phyloP scores from a whole-genome alignment of 2,329 filamentous ascomycete genomes.

The Botrytis aclada region DNA sequence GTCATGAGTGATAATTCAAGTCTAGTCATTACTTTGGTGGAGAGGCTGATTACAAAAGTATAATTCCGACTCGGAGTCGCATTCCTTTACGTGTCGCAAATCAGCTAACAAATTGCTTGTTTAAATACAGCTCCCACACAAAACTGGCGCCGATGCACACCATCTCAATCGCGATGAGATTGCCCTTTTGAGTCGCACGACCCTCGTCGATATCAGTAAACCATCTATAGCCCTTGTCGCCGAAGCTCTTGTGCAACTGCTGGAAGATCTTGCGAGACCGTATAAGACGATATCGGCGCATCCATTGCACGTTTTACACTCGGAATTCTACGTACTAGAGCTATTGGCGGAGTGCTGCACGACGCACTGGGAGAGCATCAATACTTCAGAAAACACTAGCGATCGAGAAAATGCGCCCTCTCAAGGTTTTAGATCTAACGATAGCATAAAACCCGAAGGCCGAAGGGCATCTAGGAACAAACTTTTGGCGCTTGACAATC shows the following conservation, averaged over 20 bases:
- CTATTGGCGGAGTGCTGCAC: constrained; percentile 64
- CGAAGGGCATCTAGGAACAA: constrained; percentile 32
- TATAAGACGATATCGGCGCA: constrained; percentile 51
- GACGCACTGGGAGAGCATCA: constrained; percentile 54
- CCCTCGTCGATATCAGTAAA: constrained; percentile 58
- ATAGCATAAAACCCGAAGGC: constrained; percentile 23
- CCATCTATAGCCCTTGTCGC: constrained; percentile 53
- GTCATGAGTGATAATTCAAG: constrained; percentile 58
- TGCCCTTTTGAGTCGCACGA: constrained; percentile 57
- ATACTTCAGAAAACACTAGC: constrained; percentile 29
- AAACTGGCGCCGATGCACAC: constrained; percentile 55
- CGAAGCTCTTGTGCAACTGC: constrained; percentile 53
- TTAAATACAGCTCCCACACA: constrained; percentile 55
- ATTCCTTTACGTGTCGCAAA: constrained; percentile 19
- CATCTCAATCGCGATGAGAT: constrained; percentile 60
- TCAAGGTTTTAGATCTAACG: constrained; percentile 22
- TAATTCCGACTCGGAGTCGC: constrained; percentile 23
- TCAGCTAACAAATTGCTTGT: constrained; percentile 21
- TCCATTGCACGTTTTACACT: constrained; percentile 58
- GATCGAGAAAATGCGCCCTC: constrained; percentile 30
- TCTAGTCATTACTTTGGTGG: constrained; percentile 60
- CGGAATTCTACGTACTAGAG: constrained; percentile 62
- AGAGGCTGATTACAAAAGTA: constrained; percentile 61
- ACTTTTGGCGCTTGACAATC: constrained; percentile 26
- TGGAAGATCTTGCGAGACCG: constrained; percentile 57